phyloP scores from a whole-genome alignment of 2,329 filamentous ascomycete genomes.

The Aspergillus pseudoglaucus region DNA sequence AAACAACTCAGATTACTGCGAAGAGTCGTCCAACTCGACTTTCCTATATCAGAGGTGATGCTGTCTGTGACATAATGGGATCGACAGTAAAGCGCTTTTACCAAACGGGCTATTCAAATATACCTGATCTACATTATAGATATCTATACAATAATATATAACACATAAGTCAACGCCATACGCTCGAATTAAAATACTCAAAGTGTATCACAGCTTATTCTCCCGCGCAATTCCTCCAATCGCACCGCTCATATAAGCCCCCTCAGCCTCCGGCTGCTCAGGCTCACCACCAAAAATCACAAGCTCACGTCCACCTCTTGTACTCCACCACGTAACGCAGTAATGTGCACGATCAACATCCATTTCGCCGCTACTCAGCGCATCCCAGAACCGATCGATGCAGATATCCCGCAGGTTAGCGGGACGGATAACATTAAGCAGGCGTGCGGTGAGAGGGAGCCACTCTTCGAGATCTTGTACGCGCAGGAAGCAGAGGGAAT shows the following conservation, averaged over 20 bases:
- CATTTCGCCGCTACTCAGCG: constrained; percentile 75
- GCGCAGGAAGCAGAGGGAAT: constrained; percentile 68
- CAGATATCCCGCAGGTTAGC: constrained; percentile 56
- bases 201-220: constrained; percentile 43
- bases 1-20: background rate
- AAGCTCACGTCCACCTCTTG: constrained; percentile 53
- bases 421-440: constrained; percentile 60
- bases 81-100: background rate
- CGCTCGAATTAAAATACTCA: constrained; percentile 4
- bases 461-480: constrained; percentile 69
- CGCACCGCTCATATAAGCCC: constrained; percentile 51
- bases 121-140: background rate
- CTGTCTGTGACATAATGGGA: background rate
- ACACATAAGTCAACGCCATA: constrained; percentile 7
- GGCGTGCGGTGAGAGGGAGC: constrained; percentile 64
- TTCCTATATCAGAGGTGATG: background rate
- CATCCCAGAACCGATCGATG: constrained; percentile 69
- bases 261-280: constrained; percentile 20
- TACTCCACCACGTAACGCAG: constrained; percentile 82
- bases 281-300: constrained; percentile 43
- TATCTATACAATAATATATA: background rate
- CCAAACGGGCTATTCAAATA: too few species aligned
- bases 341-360: constrained; percentile 75
- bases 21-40: background rate
- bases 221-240: constrained; percentile 32